Percentiles rank a stretch among this genome's conserved stretches.
phyloP scores from a whole-genome alignment of 129 eudicot species.

The Arctium minus region DNA sequence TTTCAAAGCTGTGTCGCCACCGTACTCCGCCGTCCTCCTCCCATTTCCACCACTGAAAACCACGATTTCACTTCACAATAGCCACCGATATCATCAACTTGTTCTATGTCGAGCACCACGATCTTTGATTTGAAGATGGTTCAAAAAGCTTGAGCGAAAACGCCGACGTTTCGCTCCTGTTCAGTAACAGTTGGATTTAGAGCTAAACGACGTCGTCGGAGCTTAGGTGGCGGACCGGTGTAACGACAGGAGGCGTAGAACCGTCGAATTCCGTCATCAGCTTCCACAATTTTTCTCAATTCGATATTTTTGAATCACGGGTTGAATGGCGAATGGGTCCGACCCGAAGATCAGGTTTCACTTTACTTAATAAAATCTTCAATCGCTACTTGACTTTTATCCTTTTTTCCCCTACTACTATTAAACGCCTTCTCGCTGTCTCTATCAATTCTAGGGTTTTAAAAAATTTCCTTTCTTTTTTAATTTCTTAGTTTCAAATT shows the following conservation, averaged over 20 bases:
- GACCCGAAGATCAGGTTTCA: conserved; percentile 45
- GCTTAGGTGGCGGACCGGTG: background rate
- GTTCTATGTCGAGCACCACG: no score
- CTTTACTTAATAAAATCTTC: background rate
- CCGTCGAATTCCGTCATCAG: conserved; percentile 15
- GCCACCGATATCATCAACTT: no score
- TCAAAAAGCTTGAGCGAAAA: no score
- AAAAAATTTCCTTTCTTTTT: background rate
- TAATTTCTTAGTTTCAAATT: background rate
- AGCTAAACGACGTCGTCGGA: background rate
- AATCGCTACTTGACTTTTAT: background rate
- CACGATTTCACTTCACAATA: background rate
- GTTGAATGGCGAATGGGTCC: conserved; percentile 47
- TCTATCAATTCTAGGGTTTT: conserved; percentile 24
- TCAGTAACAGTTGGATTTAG: background rate
- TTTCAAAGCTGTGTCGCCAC: background rate
- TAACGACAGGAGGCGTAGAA: conserved; percentile 18
- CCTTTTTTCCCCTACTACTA: background rate
- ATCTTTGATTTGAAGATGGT: no score
- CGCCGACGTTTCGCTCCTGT: no score
- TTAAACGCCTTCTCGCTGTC: background rate
- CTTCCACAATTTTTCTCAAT: conserved; percentile 33
- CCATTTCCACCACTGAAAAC: conserved; percentile 19
- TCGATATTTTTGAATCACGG: conserved; percentile 37
- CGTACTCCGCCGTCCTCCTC: background rate